Percentiles rank a stretch among this genome's conserved stretches.
Conservation (phyloP, 2,329 filamentous ascomycete genomes). For the Pseudocercospora cruenta region DNA sequence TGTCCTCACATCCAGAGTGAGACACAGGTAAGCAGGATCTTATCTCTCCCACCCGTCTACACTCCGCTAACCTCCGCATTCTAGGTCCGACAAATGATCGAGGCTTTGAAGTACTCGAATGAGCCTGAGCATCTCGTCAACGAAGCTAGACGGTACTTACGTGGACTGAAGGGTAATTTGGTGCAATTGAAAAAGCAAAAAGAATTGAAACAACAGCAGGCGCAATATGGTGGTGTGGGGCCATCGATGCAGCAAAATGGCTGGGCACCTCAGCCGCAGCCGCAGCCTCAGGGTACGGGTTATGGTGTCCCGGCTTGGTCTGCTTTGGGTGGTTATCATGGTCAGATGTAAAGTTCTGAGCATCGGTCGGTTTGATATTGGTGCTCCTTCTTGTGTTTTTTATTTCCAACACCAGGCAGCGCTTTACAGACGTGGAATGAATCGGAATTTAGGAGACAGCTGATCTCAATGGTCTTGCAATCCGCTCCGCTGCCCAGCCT, state of each 20-base stretch:
- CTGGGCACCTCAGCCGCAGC: not conserved
- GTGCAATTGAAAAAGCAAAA: slow-evolving; percentile 57
- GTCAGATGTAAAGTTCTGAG: not conserved
- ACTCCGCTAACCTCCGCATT: slow-evolving; percentile 13
- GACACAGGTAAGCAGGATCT: slow-evolving; percentile 41
- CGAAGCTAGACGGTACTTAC: slow-evolving; percentile 60
- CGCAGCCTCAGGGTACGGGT: not conserved
- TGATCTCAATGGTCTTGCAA: not conserved
- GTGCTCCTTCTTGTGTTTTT: not conserved
- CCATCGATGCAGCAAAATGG: not conserved
- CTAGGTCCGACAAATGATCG: slow-evolving; percentile 66
- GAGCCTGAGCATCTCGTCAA: slow-evolving; percentile 60
- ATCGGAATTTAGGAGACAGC: not conserved
- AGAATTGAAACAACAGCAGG: slow-evolving; percentile 28
- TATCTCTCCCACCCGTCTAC: not conserved
- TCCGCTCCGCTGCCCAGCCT: too few species aligned
- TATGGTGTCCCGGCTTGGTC: slow-evolving; percentile 4
- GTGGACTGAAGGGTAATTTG: slow-evolving; percentile 59
- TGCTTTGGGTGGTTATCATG: not conserved
- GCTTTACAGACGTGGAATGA: too few species aligned
- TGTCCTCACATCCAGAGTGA: slow-evolving; percentile 68
- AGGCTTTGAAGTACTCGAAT: slow-evolving; percentile 61
- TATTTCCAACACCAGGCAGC: not conserved
- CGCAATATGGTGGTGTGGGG: not conserved
- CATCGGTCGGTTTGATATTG: not conserved